Conservation (phyloP, 345 rosid genomes). For the Populus davidiana region DNA sequence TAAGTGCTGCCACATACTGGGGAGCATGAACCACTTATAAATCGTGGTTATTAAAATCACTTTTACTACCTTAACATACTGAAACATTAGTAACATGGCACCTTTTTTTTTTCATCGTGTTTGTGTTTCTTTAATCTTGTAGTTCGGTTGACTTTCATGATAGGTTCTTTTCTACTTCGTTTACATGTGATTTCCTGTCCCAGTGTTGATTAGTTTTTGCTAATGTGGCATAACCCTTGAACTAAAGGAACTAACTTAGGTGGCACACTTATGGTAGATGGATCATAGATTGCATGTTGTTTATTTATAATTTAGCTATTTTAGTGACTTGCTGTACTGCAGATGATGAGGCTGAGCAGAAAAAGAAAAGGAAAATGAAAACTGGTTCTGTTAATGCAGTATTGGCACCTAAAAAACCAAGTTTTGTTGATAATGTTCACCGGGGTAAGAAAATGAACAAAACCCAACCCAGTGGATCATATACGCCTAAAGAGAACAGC, state of each 20-base stretch:
- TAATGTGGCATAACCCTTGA: not conserved
- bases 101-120: not conserved
- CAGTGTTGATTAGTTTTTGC: not conserved
- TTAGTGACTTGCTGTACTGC: conserved; percentile 13
- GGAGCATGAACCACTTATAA: not conserved
- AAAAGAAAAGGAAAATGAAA: conserved; percentile 65
- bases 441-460: conserved; percentile 52
- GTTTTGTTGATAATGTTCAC: conserved; percentile 43
- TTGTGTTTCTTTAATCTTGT: not conserved
- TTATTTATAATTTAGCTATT: not conserved
- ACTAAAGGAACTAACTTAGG: not conserved
- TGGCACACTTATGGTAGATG: not conserved
- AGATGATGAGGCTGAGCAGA: conserved; percentile 67
- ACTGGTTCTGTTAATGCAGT: conserved; percentile 37
- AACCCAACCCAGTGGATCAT: conserved; percentile 44
- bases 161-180: not conserved
- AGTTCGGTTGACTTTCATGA: not conserved
- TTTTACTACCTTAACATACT: not conserved
- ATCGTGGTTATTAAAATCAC: not conserved
- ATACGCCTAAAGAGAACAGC: conserved; percentile 37
- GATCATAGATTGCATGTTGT: not conserved
- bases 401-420: conserved; percentile 41
- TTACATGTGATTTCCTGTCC: not conserved
- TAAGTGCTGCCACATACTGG: not conserved
- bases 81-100: not conserved